Conservation (phyloP, 2,329 filamentous ascomycete genomes). For the Septoria linicola region DNA sequence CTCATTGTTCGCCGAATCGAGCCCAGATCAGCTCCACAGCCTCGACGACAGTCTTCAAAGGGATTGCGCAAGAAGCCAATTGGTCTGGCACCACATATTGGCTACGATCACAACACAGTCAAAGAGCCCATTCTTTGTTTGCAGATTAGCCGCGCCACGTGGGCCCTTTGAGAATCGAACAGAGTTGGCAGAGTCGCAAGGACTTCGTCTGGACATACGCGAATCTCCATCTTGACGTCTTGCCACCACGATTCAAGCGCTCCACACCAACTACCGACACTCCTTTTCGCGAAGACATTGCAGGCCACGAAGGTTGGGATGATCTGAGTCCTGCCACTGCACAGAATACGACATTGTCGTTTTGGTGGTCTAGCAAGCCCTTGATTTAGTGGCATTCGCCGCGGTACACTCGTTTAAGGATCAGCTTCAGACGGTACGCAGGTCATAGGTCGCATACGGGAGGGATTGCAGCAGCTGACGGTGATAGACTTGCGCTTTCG, state of each 20-base stretch:
- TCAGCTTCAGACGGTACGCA: slow-evolving; percentile 38
- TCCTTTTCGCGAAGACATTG: slow-evolving; percentile 28
- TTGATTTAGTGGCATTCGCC: slow-evolving; percentile 41
- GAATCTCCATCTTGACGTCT: neutral
- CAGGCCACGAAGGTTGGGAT: slow-evolving; percentile 28
- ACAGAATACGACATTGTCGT: slow-evolving; percentile 16
- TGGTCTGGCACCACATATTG: slow-evolving; percentile 22
- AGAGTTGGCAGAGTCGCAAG: slow-evolving; percentile 8
- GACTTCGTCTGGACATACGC: slow-evolving; percentile 4
- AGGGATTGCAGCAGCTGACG: slow-evolving; percentile 11
- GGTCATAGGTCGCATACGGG: neutral
- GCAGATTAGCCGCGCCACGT: slow-evolving; percentile 23
- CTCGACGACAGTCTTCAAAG: slow-evolving; percentile 20
- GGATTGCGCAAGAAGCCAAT: slow-evolving; percentile 16
- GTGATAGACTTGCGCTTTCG: slow-evolving; percentile 16
- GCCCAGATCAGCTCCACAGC: slow-evolving; percentile 18
- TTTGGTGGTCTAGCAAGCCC: slow-evolving; percentile 29
- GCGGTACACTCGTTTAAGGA: slow-evolving; percentile 53
- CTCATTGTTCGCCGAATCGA: slow-evolving; percentile 21
- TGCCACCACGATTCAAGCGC: slow-evolving; percentile 10
- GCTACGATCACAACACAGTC: slow-evolving; percentile 18
- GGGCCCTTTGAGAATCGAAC: slow-evolving; percentile 13
- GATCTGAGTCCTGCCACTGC: slow-evolving; percentile 26
- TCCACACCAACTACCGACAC: slow-evolving; percentile 35
- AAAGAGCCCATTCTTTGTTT: slow-evolving; percentile 25